Evolutionary conservation across 768 basidiomycete genomes (phyloP).

Genomic region (Lactarius hengduanensis): DNA sequence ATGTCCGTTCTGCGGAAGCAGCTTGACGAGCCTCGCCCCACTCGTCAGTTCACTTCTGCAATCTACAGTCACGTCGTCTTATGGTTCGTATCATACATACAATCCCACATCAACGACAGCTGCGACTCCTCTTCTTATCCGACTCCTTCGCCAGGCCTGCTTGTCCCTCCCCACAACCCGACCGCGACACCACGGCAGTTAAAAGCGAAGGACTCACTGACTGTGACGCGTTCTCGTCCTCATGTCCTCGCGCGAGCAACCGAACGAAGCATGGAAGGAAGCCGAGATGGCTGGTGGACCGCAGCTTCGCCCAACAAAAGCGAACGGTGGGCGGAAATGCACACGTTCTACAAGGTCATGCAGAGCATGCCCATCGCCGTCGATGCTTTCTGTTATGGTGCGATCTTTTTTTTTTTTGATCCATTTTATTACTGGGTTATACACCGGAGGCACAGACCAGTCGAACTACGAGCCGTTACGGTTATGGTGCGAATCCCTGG

Average conservation of each 20-base stretch:
- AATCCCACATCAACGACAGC: too few relatives aligned
- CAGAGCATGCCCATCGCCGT: conserved; percentile 97
- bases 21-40: conserved; percentile 32
- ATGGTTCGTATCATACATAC: too few relatives aligned
- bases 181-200: too few relatives aligned
- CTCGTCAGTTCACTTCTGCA: conserved; percentile 31
- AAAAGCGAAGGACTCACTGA: too few relatives aligned
- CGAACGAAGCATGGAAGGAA: conserved; percentile 83
- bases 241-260: conserved; percentile 83
- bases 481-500: conserved; percentile 89
- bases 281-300: conserved; percentile 54
- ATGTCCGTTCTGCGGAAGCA: conserved; percentile 38
- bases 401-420: too few relatives aligned
- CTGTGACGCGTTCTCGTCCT: conserved; percentile 36
- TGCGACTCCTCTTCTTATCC: too few relatives aligned
- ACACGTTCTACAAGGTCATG: conserved; percentile 96
- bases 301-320: conserved; percentile 46
- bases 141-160: too few relatives aligned
- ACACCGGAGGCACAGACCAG: too few relatives aligned
- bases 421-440: too few relatives aligned
- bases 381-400: conserved; percentile 96
- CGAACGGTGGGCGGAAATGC: conserved; percentile 64
- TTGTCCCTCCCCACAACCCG: too few relatives aligned
- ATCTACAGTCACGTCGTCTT: too few relatives aligned
- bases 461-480: too few relatives aligned